Evolutionary conservation across 2,329 filamentous ascomycete genomes (phyloP).

Genomic region (Pestalotiopsis fici): DNA sequence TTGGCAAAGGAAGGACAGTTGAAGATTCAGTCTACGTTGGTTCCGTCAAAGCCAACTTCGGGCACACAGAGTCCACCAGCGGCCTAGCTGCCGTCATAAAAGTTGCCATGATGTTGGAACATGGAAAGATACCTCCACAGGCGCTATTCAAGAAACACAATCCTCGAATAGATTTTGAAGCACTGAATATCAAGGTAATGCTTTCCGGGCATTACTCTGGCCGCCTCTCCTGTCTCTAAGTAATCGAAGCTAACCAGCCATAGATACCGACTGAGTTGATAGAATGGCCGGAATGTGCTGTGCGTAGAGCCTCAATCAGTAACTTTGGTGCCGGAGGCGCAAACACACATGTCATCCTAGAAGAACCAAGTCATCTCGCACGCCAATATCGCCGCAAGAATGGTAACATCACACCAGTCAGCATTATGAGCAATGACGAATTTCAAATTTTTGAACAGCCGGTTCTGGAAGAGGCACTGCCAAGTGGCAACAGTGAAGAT

Average conservation of each 20-base stretch:
- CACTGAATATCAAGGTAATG: conserved; percentile 9
- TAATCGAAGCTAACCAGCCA: neutral
- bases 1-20: neutral
- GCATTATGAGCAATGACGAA: neutral
- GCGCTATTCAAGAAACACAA: conserved; percentile 15
- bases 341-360: conserved; percentile 10
- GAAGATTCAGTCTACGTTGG: conserved; percentile 13
- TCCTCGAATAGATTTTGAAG: conserved; percentile 14
- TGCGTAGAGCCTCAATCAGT: conserved; percentile 19
- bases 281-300: neutral
- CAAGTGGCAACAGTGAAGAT: neutral
- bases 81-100: conserved; percentile 21
- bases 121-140: conserved; percentile 14
- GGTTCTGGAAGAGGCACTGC: neutral
- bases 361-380: neutral
- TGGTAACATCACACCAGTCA: neutral
- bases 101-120: conserved; percentile 14
- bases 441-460: neutral
- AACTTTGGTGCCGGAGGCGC: conserved; percentile 10
- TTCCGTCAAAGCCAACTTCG: conserved; percentile 20
- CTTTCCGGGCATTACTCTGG: neutral
- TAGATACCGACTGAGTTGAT: conserved; percentile 1
- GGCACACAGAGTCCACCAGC: conserved; percentile 19
- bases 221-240: conserved; percentile 6
- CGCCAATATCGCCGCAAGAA: neutral